phyloP scores from a whole-genome alignment of 2,329 filamentous ascomycete species.

The Apiospora kogelbergensis region DNA sequence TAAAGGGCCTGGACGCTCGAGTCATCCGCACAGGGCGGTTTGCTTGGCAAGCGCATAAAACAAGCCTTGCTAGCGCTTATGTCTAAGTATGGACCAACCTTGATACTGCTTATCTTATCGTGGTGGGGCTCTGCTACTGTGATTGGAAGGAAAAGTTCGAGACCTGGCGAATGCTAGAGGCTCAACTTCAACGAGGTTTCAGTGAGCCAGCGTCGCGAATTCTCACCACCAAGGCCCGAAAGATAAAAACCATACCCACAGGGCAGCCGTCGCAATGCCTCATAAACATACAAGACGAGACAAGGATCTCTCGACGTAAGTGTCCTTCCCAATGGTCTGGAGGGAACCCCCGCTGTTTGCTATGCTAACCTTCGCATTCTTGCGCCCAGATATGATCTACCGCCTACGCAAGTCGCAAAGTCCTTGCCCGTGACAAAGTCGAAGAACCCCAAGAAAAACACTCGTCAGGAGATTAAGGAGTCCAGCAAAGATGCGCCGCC shows the following conservation, averaged over 20 bases:
- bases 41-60: neutral
- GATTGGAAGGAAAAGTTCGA: conserved; percentile 7
- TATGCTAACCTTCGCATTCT: conserved; percentile 3
- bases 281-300: conserved; percentile 79
- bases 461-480: conserved; percentile 31
- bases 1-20: too few species aligned
- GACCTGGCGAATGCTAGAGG: neutral
- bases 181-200: neutral
- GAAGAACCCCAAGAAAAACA: conserved; percentile 30
- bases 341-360: neutral
- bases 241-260: neutral
- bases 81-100: neutral
- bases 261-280: conserved; percentile 58
- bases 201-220: neutral
- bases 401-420: conserved; percentile 47
- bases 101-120: neutral
- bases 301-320: conserved; percentile 55
- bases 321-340: conserved; percentile 6
- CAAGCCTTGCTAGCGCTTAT: neutral
- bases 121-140: neutral
- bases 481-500: conserved; percentile 26
- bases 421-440: conserved; percentile 46
- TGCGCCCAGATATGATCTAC: conserved; percentile 47
- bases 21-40: neutral
- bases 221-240: neutral